Conservation (phyloP, 148 eudicot genomes). For the Amaranthus palmeri region DNA sequence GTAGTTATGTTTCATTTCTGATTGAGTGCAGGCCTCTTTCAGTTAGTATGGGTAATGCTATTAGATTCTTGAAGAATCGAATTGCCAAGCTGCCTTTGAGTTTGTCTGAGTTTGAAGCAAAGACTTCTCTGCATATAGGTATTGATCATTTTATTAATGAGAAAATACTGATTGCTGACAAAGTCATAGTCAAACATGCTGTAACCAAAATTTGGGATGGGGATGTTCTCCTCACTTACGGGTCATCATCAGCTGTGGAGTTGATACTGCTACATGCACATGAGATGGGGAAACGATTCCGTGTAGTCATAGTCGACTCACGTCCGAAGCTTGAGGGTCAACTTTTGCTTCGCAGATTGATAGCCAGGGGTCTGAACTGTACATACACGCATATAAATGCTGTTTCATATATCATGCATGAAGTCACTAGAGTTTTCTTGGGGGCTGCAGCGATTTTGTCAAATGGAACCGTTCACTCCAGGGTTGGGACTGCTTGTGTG, state of each 20-base stretch:
- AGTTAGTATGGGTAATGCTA: conserved; percentile 97
- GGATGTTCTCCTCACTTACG: conserved; percentile 91
- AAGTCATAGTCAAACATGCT: conserved; percentile 83
- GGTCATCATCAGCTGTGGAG: conserved; percentile 90
- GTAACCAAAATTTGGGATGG: conserved; percentile 97
- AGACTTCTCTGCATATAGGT: conserved; percentile 60
- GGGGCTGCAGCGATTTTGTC: conserved; percentile 92
- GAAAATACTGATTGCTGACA: conserved; percentile 87
- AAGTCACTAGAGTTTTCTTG: conserved; percentile 78
- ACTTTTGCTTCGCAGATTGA: conserved; percentile 80
- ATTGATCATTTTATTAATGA: conserved; percentile 72
- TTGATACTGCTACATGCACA: conserved; percentile 84
- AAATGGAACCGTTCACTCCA: conserved; percentile 95
- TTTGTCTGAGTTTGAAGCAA: conserved; percentile 89
- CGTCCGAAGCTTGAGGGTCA: conserved; percentile 96
- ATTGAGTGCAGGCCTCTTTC: conserved; percentile 98
- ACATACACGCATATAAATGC: conserved; percentile 96
- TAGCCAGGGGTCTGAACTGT: conserved; percentile 80
- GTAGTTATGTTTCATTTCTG: conserved; percentile 78
- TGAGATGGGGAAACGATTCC: conserved; percentile 82
- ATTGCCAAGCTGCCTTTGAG: conserved; percentile 64
- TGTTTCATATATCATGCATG: conserved; percentile 87
- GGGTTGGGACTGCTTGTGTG: conserved; percentile 94
- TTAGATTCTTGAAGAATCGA: conserved; percentile 72
- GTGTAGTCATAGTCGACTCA: conserved; percentile 82